Base-by-base conservation (phyloP, 257 asterid genomes). In the Solanum sitiens region DNA sequence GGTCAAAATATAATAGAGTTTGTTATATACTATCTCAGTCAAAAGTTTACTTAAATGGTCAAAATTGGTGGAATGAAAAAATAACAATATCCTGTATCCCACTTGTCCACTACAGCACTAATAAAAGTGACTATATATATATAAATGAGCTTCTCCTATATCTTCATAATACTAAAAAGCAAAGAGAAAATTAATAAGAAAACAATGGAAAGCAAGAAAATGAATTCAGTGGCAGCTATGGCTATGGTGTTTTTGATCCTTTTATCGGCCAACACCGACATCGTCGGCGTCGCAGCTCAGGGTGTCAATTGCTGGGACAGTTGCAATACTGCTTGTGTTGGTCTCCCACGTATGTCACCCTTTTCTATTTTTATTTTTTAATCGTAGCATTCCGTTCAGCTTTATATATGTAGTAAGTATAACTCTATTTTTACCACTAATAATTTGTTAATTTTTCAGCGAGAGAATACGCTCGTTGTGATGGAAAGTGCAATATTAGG, bases 281-380 rank as follows among this genome's bases (percentile, higher is more conserved):
- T 86, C 73, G 89, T 90, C n/a, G 76, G 75, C 73, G 91, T 92
- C 40, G 72, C 77, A 74, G 77, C 94, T 84, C 91, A 89, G 45
- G 92, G 89, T 27, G 2, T 65, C 86, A 88, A 87, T 89, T 94
- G 96, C 86, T 21, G 50, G 82, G 96, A 94, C 87, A 59, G 76
- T 88, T 94, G 96, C 73, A 11, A 87, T 8, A 92, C 93, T 8
- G 94, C 16, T 88, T 94, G 95, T 89, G 91, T 93, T 53, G 47
- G 80, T 32, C 63, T 56, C 21, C 86, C 89, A 65, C 11, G 95
- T 92, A 90, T 79, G 9, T 37, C 14, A 9, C 45, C 70, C 42
- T 33, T 23, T 83, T n/a, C 32, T 50, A 32, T n/a, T 56, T 65
- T 15, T 40, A 4, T 53, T 25, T 20, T 72, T 16, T 20, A 21